Evolutionary conservation across 305 asterid species (phyloP).

Genomic region (Fraxinus xanthoxyloides): DNA sequence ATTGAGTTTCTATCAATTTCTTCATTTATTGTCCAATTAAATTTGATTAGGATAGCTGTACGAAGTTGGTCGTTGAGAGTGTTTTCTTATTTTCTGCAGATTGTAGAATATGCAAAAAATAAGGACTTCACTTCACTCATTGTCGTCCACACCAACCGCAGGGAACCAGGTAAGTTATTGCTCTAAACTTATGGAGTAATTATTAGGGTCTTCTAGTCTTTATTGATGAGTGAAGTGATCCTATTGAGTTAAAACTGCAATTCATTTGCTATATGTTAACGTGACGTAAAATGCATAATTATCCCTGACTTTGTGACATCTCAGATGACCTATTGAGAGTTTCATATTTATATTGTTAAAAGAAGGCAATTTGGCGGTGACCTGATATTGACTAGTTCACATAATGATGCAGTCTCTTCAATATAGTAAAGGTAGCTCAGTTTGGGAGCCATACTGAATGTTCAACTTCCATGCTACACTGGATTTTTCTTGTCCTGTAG

Average conservation of each 20-base stretch:
- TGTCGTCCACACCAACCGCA: constrained; percentile 89
- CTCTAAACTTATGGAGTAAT: background rate
- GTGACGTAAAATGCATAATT: background rate
- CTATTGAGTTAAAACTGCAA: background rate
- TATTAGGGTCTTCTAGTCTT: background rate
- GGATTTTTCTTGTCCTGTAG: background rate
- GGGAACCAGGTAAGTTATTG: constrained; percentile 68
- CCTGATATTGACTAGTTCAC: background rate
- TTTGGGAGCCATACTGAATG: background rate
- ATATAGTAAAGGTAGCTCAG: background rate
- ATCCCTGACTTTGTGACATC: background rate
- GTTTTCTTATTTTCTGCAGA: constrained; percentile 43
- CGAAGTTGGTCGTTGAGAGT: background rate
- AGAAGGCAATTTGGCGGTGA: background rate
- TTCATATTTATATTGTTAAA: background rate
- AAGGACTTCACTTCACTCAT: constrained; percentile 81
- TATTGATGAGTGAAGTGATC: background rate
- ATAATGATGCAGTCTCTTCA: background rate
- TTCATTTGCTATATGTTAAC: background rate
- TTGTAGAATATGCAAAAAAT: constrained; percentile 74
- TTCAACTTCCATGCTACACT: background rate
- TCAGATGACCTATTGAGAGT: background rate
- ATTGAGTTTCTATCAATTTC: background rate
- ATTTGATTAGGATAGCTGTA: background rate
- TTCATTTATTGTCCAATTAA: background rate